Conservation (phyloP, 2,329 filamentous ascomycete genomes). For the Phyllosticta paracitricarpa region DNA sequence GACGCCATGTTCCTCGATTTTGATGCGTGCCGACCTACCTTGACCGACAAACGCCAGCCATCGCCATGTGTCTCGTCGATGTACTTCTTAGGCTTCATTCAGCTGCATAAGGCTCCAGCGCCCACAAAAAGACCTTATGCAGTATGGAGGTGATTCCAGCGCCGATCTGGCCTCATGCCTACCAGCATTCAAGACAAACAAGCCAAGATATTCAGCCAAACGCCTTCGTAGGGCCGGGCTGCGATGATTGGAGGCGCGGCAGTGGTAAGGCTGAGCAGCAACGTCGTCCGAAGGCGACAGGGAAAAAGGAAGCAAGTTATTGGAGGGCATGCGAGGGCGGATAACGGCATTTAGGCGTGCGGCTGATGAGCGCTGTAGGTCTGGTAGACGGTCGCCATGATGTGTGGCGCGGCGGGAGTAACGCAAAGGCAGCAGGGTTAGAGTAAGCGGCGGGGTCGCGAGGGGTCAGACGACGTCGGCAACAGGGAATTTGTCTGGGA, state of each 20-base stretch:
- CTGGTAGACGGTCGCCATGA: background rate
- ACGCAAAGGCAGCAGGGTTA: background rate
- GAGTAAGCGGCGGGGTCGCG: background rate
- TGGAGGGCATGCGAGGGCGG: background rate
- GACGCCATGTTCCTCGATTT: background rate
- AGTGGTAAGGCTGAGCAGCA: background rate
- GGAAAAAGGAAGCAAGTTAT: background rate
- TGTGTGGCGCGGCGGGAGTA: background rate
- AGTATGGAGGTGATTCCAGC: background rate
- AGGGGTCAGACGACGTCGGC: background rate
- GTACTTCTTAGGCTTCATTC: background rate
- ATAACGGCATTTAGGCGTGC: background rate
- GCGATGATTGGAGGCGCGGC: background rate
- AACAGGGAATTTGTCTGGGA: background rate
- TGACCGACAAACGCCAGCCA: background rate
- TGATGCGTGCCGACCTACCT: background rate
- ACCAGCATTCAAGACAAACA: background rate
- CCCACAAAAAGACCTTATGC: background rate
- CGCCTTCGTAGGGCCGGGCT: background rate
- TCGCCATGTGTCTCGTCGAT: background rate
- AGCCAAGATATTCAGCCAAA: background rate
- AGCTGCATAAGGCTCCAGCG: background rate
- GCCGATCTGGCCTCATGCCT: background rate
- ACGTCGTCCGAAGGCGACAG: background rate
- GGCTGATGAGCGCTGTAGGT: background rate